Percentiles rank a stretch among this genome's conserved stretches.
Evolutionary conservation across 176 grass and related monocot genomes (phyloP).

Genomic region (Elaeis guineensis): DNA sequence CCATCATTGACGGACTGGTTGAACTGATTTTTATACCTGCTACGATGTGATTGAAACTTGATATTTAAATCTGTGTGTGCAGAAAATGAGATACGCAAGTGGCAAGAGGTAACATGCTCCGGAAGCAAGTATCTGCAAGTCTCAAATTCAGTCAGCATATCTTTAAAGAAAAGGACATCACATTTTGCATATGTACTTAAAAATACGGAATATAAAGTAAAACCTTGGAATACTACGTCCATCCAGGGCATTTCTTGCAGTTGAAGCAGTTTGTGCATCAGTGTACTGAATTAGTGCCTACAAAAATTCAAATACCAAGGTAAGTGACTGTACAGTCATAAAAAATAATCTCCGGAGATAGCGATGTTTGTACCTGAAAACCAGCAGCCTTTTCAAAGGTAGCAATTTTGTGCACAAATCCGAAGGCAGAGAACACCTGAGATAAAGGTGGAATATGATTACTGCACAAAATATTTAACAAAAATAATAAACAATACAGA

Average conservation of each 20-base stretch:
- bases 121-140: conserved; percentile 69
- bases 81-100: conserved; percentile 83
- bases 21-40: conserved; percentile 39
- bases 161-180: no score
- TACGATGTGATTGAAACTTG: conserved; percentile 94
- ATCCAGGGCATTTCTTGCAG: conserved; percentile 86
- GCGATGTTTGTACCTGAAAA: conserved; percentile 51
- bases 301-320: conserved; percentile 2
- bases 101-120: conserved; percentile 68
- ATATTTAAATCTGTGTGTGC: conserved; percentile 92
- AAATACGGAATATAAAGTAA: conserved; percentile 13
- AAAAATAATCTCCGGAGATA: no score
- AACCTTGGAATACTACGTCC: conserved; percentile 98
- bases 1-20: no score
- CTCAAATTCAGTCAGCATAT: no score
- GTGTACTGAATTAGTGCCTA: conserved; percentile 92
- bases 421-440: conserved; percentile 97
- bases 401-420: conserved; percentile 97
- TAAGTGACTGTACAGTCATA: no score
- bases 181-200: no score
- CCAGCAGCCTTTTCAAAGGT: conserved; percentile 98
- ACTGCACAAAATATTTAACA: not conserved
- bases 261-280: conserved; percentile 76
- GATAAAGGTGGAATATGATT: conserved; percentile 7
- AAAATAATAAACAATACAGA: no score